These are phyloP conservation scores for Spathaspora sp. DNA, from an alignment of 1,139 yeast species.

Conservation along the genomic window DNA sequence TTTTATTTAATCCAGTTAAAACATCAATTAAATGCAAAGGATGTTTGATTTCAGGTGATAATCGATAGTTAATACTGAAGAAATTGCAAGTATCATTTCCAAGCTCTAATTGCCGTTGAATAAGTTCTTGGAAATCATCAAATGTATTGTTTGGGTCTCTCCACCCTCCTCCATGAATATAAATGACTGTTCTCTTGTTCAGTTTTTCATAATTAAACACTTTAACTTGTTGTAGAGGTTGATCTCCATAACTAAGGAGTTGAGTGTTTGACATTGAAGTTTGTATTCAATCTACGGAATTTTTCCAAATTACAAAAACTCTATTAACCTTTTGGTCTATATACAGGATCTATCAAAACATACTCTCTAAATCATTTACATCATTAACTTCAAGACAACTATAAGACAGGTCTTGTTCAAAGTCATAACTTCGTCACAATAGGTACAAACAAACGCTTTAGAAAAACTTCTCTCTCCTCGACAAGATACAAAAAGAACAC, in stretches of 20 bases:
- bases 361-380: neutral
- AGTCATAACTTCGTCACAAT: neutral
- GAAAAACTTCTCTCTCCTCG: neutral
- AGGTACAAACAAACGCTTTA: neutral
- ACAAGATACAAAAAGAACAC: neutral
- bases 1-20: conserved; percentile 33
- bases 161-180: conserved; percentile 92
- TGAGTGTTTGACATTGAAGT: neutral
- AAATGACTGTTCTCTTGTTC: conserved; percentile 33
- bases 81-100: conserved; percentile 17
- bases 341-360: neutral
- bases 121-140: conserved; percentile 50
- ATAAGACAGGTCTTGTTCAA: neutral
- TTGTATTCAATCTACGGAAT: neutral
- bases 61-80: conserved; percentile 62
- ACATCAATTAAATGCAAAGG: conserved; percentile 68
- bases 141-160: conserved; percentile 63
- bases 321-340: neutral
- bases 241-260: conserved; percentile 20
- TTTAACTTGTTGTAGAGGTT: conserved; percentile 24
- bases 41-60: conserved; percentile 62
- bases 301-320: neutral
- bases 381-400: neutral
- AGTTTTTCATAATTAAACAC: conserved; percentile 17
- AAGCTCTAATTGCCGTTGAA: conserved; percentile 12